Base-by-base conservation (phyloP, 345 rosid genomes). In the Limnanthes douglasii region DNA sequence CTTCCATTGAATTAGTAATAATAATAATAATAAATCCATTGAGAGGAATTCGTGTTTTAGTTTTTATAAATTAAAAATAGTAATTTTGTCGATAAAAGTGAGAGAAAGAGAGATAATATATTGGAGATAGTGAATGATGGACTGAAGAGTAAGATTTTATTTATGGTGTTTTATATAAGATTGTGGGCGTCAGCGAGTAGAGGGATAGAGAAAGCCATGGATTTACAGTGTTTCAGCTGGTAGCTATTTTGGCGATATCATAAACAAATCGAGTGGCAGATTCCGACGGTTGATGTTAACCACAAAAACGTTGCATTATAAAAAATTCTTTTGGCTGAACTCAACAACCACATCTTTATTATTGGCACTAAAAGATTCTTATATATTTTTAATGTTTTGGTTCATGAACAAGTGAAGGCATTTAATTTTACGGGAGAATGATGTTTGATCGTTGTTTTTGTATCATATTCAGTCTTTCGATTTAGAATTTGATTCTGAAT, bases 241-340 rank as follows among this genome's bases (percentile, higher is more conserved):
- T 66, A 66, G 81, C 92, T 86, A 0, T 76, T 77, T 60, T 84
- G 78, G 65, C 69, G 67, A 7, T 74, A 56, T 10, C 84, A 74
- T 62, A 76, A 73, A 64, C 62, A 62, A 12, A 54, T 90, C 16
- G 86, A 76, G 34, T 72, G 69, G 31, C 69, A 82, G 21, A 54
- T 76, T 32, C 78, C 78, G 0, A 90, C 78, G 37, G 97, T 90
- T 34, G 85, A 83, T 26, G 79, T 85, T 0, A 65, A 84, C 45
- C 98, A 92, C 4, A 75, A 68, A 48, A 92, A 84, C 21, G 72
- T 71, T 0, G 66, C 62, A 24, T 66, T 72, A 48, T 85, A 90
- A 44, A 64, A 56, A 17, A 78, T 75, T 49, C 58, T 90, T 13
- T 54, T 90, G 30, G 69, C 73, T 39, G 95, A 84, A 65, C 95